These are phyloP conservation scores for Amaranthus tricolor DNA, from an alignment of 179 eudicot genomes.

Conservation along the genomic window DNA sequence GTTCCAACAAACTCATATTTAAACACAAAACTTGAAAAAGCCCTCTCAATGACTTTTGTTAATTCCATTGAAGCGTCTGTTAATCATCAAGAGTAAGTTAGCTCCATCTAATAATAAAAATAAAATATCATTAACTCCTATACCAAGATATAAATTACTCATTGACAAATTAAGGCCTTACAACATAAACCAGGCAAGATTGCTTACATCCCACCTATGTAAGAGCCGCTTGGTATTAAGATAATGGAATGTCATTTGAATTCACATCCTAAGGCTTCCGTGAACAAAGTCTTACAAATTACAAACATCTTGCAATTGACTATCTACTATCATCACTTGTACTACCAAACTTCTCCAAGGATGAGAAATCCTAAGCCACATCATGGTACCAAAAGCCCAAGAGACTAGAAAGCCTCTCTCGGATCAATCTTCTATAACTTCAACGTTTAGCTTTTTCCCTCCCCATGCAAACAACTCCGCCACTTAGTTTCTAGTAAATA, in stretches of 20 bases:
- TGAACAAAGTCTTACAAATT: background rate
- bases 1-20: no score
- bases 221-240: no score
- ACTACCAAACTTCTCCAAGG: background rate
- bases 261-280: background rate
- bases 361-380: background rate
- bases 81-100: background rate
- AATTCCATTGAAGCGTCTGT: background rate
- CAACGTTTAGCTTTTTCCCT: no score
- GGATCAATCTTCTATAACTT: no score
- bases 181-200: no score
- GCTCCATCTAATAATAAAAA: background rate
- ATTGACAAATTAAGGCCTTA: background rate
- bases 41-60: background rate
- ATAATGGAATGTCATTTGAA: no score
- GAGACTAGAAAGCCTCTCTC: no score
- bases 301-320: background rate
- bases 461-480: no score
- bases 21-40: background rate
- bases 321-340: background rate
- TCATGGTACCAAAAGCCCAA: no score
- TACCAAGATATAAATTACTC: background rate
- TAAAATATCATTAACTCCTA: background rate
- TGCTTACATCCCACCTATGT: no score
- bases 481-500: no score